Conservation (phyloP, 306 rosid species). For the Cajanus cajan region DNA sequence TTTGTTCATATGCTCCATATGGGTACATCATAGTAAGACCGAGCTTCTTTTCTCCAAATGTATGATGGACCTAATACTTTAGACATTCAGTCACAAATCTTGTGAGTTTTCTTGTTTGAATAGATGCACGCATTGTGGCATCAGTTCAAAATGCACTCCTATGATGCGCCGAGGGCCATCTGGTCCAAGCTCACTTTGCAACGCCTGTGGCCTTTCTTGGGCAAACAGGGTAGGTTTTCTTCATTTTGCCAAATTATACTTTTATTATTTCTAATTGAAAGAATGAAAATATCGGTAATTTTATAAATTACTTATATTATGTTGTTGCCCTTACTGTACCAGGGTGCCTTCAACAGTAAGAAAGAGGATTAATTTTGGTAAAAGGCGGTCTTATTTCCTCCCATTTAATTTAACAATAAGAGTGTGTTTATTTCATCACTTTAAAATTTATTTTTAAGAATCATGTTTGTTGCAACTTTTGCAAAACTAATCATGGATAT, state of each 20-base stretch:
- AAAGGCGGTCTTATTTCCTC: too few relatives aligned
- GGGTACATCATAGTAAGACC: slow-evolving; percentile 92
- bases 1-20: background rate
- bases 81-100: slow-evolving; percentile 56
- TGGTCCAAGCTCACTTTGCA: slow-evolving; percentile 91
- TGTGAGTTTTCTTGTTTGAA: slow-evolving; percentile 56
- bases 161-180: slow-evolving; percentile 98
- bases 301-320: background rate
- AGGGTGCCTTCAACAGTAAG: background rate
- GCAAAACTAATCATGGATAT: too few relatives aligned
- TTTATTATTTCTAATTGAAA: background rate
- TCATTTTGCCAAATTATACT: background rate
- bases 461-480: too few relatives aligned
- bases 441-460: too few relatives aligned
- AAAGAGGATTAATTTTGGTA: background rate
- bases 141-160: slow-evolving; percentile 83
- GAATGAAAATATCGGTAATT: background rate
- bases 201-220: slow-evolving; percentile 94
- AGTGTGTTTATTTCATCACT: too few relatives aligned
- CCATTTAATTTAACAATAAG: too few relatives aligned
- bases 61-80: slow-evolving; percentile 53
- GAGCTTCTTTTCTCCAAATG: slow-evolving; percentile 77
- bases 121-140: slow-evolving; percentile 84
- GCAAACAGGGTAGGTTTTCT: slow-evolving; percentile 70
- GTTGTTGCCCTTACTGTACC: background rate